Evolutionary conservation across 805 yeast species (phyloP).

Genomic region (Cyberlindnera americana): DNA sequence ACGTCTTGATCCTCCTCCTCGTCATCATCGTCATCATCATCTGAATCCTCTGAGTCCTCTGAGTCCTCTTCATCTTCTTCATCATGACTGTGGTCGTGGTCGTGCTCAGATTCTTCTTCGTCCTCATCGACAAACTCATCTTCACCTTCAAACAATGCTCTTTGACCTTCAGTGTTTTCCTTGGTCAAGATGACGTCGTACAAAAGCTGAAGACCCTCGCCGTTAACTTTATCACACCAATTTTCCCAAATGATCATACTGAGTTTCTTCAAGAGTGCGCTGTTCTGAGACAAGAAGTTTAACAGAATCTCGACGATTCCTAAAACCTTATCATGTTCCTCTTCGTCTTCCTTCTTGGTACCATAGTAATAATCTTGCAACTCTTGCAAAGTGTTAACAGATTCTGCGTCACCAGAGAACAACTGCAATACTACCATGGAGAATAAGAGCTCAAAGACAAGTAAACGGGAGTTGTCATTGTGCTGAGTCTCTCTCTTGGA

Average conservation of each 20-base stretch:
- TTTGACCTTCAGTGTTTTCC: conserved; percentile 82
- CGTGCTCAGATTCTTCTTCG: conserved; percentile 37
- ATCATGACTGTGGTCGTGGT: conserved; percentile 32
- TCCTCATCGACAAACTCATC: conserved; percentile 46
- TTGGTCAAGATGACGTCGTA: conserved; percentile 56
- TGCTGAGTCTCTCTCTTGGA: conserved; percentile 32
- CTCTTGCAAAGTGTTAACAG: conserved; percentile 71
- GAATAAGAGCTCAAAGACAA: conserved; percentile 71
- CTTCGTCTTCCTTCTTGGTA: conserved; percentile 39
- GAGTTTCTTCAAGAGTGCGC: conserved; percentile 53
- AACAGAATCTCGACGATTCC: conserved; percentile 57
- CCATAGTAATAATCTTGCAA: conserved; percentile 56
- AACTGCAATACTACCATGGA: conserved; percentile 77
- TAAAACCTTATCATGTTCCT: conserved; percentile 42
- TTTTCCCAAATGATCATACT: conserved; percentile 56
- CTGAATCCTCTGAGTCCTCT: conserved; percentile 31
- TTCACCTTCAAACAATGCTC: conserved; percentile 65
- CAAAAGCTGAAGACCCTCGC: conserved; percentile 44
- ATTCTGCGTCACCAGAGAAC: conserved; percentile 72
- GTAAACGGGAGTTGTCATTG: conserved; percentile 36
- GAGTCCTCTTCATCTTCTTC: conserved; percentile 33
- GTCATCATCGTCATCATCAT: conserved; percentile 34
- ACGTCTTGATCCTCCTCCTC: conserved; percentile 33
- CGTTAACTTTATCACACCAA: conserved; percentile 43
- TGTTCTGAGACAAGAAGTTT: conserved; percentile 53